Evolutionary conservation across 2,329 filamentous ascomycete species (phyloP).

Genomic region (Akanthomyces dipterigenus): DNA sequence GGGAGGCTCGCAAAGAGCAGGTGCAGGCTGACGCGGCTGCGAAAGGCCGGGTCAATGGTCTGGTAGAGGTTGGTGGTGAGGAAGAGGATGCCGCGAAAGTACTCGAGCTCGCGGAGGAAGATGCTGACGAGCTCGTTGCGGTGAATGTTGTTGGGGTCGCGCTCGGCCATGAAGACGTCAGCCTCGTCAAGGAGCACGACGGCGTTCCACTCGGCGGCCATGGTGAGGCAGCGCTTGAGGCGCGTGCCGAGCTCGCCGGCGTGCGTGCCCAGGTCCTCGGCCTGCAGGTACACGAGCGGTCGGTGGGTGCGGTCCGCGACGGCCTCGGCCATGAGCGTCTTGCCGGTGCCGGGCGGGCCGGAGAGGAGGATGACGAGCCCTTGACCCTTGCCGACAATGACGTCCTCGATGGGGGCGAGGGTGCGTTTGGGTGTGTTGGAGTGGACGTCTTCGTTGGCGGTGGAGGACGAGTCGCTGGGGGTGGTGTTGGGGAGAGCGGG

Average conservation of each 20-base stretch:
- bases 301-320: conserved; percentile 35
- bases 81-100: conserved; percentile 39
- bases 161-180: conserved; percentile 45
- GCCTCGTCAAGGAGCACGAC: conserved; percentile 47
- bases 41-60: conserved; percentile 38
- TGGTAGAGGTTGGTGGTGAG: conserved; percentile 37
- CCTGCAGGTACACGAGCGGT: conserved; percentile 39
- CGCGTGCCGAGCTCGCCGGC: conserved; percentile 38
- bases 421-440: conserved; percentile 5
- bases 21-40: conserved; percentile 40
- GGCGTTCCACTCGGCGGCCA: conserved; percentile 43
- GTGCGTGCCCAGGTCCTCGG: conserved; percentile 41
- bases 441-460: conserved; percentile 14
- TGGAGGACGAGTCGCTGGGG: conserved; percentile 25
- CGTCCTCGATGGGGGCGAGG: conserved; percentile 27
- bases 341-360: conserved; percentile 40
- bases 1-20: conserved; percentile 36
- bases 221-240: conserved; percentile 39
- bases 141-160: conserved; percentile 37
- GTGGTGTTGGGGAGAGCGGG: conserved; percentile 10
- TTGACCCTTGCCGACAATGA: conserved; percentile 36
- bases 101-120: conserved; percentile 40
- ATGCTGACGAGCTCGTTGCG: conserved; percentile 44
- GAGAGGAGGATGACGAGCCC: conserved; percentile 40
- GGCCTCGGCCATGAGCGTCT: conserved; percentile 38